Evolutionary conservation across 1,139 yeast species (phyloP).

Genomic region (Hemisphaericaspora subhashii): DNA sequence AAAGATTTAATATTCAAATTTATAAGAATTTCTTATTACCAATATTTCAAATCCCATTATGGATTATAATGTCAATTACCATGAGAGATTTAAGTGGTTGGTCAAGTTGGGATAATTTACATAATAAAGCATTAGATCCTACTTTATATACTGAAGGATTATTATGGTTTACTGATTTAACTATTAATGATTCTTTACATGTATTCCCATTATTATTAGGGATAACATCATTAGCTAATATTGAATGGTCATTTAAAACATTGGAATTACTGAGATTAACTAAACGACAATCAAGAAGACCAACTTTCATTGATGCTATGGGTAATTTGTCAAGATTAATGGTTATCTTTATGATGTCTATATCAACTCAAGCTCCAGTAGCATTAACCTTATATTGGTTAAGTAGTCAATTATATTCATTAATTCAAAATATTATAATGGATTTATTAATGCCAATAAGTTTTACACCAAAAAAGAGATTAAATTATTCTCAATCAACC

Average conservation of each 20-base stretch:
- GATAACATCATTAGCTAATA: slow-evolving; percentile 65
- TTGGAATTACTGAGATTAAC: slow-evolving; percentile 49
- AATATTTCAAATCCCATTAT: slow-evolving; percentile 80
- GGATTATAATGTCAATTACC: slow-evolving; percentile 77
- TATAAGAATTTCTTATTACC: slow-evolving; percentile 83
- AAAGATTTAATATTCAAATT: slow-evolving; percentile 63
- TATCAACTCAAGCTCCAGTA: slow-evolving; percentile 82
- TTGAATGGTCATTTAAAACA: slow-evolving; percentile 71
- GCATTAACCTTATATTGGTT: slow-evolving; percentile 85
- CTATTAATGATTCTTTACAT: slow-evolving; percentile 61
- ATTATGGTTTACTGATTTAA: slow-evolving; percentile 60
- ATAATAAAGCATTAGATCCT: slow-evolving; percentile 54
- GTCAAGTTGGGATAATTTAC: slow-evolving; percentile 50
- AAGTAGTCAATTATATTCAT: slow-evolving; percentile 74
- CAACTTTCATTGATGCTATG: slow-evolving; percentile 59
- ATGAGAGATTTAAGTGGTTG: slow-evolving; percentile 78
- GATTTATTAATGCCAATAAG: slow-evolving; percentile 65
- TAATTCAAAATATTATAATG: slow-evolving; percentile 71
- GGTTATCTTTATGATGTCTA: slow-evolving; percentile 77
- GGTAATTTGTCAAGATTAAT: slow-evolving; percentile 72
- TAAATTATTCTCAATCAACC: slow-evolving; percentile 9
- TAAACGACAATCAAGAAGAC: slow-evolving; percentile 45
- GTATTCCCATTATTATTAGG: slow-evolving; percentile 73
- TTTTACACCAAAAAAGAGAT: slow-evolving; percentile 45
- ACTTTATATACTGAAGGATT: slow-evolving; percentile 55